Conservation (phyloP, 2,329 filamentous ascomycete genomes). For the Nothomitra cinnamomea region DNA sequence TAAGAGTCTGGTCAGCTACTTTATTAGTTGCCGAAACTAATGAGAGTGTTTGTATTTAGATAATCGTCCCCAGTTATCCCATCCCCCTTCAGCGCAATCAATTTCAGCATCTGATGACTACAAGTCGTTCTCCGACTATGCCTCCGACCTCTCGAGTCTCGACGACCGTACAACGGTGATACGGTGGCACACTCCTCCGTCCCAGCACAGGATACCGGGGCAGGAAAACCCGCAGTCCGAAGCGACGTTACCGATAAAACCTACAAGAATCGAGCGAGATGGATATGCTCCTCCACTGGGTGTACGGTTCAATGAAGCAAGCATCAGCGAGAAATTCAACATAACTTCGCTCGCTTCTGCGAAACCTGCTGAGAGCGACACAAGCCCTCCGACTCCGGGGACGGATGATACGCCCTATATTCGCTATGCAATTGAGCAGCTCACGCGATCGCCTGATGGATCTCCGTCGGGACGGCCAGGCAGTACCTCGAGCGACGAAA, state of each 20-base stretch:
- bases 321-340: not conserved
- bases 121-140: constrained; percentile 27
- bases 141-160: constrained; percentile 4
- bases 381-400: constrained; percentile 46
- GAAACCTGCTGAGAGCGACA: constrained; percentile 16
- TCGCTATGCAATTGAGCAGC: constrained; percentile 72
- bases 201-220: not conserved
- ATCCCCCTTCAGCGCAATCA: constrained; percentile 28
- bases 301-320: constrained; percentile 2
- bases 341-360: constrained; percentile 7
- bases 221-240: constrained; percentile 2
- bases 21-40: not conserved
- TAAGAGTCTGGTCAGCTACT: constrained; percentile 14
- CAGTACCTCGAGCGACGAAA: constrained; percentile 21
- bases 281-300: not conserved
- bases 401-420: constrained; percentile 78
- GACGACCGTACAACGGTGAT: constrained; percentile 4
- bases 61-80: constrained; percentile 27
- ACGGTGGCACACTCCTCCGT: constrained; percentile 5
- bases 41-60: constrained; percentile 15
- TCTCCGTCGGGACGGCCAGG: constrained; percentile 35
- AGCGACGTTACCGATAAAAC: constrained; percentile 1
- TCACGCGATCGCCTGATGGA: constrained; percentile 58
- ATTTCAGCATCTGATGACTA: constrained; percentile 31
- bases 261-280: not conserved